Percentiles rank a stretch among this genome's conserved stretches.
Evolutionary conservation across 176 grass and related monocot species (phyloP).

Genomic region (Rhynchospora pubera): DNA sequence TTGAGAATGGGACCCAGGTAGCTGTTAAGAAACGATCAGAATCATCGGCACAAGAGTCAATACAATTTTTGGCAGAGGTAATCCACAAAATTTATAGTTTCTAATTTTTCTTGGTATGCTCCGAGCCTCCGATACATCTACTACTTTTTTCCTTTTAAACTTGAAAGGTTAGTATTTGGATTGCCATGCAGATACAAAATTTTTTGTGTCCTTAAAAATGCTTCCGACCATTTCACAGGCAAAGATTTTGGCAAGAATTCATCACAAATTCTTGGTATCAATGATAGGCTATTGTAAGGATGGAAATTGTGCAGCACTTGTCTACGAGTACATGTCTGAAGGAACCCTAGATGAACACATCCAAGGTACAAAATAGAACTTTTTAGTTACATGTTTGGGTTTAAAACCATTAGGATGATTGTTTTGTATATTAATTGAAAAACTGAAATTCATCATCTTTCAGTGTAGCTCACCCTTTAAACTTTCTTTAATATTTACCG

Average conservation of each 20-base stretch:
- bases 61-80: slow-evolving; percentile 69
- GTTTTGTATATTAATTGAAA: no score
- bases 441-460: no score
- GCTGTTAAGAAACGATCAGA: slow-evolving; percentile 52
- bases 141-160: no score
- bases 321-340: slow-evolving; percentile 56
- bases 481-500: no score
- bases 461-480: no score
- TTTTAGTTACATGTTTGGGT: not conserved
- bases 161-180: no score
- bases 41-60: slow-evolving; percentile 39
- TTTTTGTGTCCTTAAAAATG: not conserved
- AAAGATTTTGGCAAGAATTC: slow-evolving; percentile 51
- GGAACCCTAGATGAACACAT: slow-evolving; percentile 46
- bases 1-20: slow-evolving; percentile 54
- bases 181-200: no score
- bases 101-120: no score
- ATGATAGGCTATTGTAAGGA: slow-evolving; percentile 71
- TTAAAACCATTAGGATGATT: no score
- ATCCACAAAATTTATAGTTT: not conserved
- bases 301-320: slow-evolving; percentile 35
- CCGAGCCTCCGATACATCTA: no score
- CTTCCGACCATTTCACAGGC: slow-evolving; percentile 30
- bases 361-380: slow-evolving; percentile 6
- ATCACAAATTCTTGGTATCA: slow-evolving; percentile 62